Percentiles rank a stretch among this genome's conserved stretches.
phyloP scores from a whole-genome alignment of 1,284 basidiomycete species.

The Mycena sp. region DNA sequence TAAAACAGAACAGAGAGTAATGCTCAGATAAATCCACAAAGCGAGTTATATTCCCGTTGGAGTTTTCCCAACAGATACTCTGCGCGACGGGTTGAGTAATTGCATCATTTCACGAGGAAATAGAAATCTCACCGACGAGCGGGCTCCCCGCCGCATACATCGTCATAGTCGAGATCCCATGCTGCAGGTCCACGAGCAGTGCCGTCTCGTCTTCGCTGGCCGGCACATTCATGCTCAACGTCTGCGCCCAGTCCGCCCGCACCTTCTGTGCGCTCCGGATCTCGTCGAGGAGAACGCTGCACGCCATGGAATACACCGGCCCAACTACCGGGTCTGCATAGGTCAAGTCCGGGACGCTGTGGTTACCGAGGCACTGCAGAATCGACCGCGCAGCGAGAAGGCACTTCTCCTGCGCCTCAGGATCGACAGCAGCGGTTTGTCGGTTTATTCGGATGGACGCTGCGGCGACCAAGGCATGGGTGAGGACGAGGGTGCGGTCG shows the following conservation, averaged over 20 bases:
- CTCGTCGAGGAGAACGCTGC: constrained; percentile 10
- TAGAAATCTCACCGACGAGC: constrained; percentile 7
- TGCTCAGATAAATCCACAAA: too few relatives aligned
- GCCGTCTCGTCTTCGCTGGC: not conserved
- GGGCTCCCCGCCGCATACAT: constrained; percentile 14
- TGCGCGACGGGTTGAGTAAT: too few relatives aligned
- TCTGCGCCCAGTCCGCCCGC: not conserved
- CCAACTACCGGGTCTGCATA: not conserved
- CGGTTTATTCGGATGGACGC: not conserved
- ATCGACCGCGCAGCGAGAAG: not conserved
- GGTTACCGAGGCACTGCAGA: not conserved
- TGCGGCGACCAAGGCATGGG: not conserved
- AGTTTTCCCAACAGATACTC: too few relatives aligned
- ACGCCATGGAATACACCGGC: constrained; percentile 4
- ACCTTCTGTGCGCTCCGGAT: not conserved
- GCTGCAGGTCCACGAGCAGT: not conserved
- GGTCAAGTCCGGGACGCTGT: not conserved
- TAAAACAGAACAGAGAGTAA: too few relatives aligned
- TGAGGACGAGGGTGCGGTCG: not conserved
- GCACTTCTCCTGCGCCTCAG: not conserved
- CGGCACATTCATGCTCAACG: not conserved
- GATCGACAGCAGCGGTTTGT: not conserved
- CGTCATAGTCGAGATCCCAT: constrained; percentile 11
- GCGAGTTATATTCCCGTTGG: too few relatives aligned
- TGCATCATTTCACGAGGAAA: too few relatives aligned